Evolutionary conservation across 768 basidiomycete species (phyloP), one percentile per base, ranked within the genome.

Genomic region (Boletus barrowsii): DNA sequence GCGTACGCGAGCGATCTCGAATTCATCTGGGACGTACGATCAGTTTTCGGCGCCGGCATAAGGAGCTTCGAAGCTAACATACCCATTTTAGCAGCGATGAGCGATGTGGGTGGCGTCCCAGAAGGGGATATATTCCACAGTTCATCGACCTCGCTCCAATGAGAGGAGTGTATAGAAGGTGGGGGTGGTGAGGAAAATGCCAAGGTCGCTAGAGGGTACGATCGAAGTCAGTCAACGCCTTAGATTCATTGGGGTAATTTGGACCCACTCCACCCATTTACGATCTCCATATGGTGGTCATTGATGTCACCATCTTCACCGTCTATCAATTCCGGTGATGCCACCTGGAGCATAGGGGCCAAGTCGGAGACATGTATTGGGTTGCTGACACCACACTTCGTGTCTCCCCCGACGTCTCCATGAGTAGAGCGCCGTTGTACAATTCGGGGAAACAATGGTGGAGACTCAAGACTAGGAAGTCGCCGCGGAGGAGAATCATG

Each of bases 221-320:
- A 45, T 46, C 29, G 5, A 56, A 51, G 17, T 67, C 24, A 62
- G 51, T 29, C 37, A 26, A 44, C 17, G 11, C 30, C 4, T 20
- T 32, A 30, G 32, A 54, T 41, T 7, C 43, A 47, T 29, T 5
- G 54, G 45, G 36, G 43, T 17, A 15, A 55, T 48, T 35, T 56
- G 44, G 41, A 76, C 79, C 42, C 62, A 88, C 88, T 66, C 84
- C 86, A 86, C 29, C 86, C 87, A 66, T 82, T 76, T 1, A 87
- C 78, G 33, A 87, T 61, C 10, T 76, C 70, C 75, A 89, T 78
- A 64, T 82, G 80, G 47, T 76, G 75, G 33, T 62, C 63, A n/a
- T 75, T 69, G 7, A 81, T 55, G 45, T 82, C 78, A 4, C 68
- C 68, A 22, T 79, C 77, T 35, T 75, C 69, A 45, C 78, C 72